Base-by-base conservation (phyloP, 805 yeast genomes). In the Clavispora phyllophila region DNA sequence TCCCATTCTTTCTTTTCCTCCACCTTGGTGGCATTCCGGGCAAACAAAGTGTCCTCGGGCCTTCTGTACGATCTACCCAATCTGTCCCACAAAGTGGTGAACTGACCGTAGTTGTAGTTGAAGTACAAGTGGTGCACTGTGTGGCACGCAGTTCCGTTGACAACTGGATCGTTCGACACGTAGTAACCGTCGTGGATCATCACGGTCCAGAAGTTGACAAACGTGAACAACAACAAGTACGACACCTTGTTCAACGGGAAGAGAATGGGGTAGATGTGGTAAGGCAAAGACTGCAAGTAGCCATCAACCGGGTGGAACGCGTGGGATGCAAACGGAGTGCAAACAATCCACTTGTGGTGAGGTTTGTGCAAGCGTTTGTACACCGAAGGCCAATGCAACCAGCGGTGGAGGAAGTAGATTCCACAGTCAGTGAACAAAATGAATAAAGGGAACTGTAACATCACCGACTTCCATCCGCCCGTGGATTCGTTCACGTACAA, bases 261-360 rank as follows among this genome's bases (percentile, higher is more conserved):
- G 24, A 93, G 45, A 63, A 93, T 79, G 46, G 98, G 98, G 69
- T 77, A 93, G 46, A 89, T 54, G 64, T 93, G 99, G 70, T 93
- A 93, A 12, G 99, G 96, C 50, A 93, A 61, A 28, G 95, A 84
- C 72, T 93, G 99, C 46, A 79, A 71, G 71, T 86, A 93, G 31
- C 99, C 99, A 57, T 93, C 99, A 41, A 93, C 85, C 12, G 99
- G 98, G 66, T 93, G 96, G 88, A 93, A 93, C 20, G 98, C 97
- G 60, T 90, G 97, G 8, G 96, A 87, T 0, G 99, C 99, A 68
- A 84, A 93, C 35, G 99, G 99, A 9, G 99, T 91, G 48, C 98
- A 91, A 32, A 93, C 96, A 54, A 93, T 81, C 99, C 99, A 93
- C 70, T 93, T 93, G 76, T 93, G 99, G 66, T 93, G 99, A 10